phyloP scores from a whole-genome alignment of 2,329 filamentous ascomycete genomes.

The Pestalotiopsis sp. region DNA sequence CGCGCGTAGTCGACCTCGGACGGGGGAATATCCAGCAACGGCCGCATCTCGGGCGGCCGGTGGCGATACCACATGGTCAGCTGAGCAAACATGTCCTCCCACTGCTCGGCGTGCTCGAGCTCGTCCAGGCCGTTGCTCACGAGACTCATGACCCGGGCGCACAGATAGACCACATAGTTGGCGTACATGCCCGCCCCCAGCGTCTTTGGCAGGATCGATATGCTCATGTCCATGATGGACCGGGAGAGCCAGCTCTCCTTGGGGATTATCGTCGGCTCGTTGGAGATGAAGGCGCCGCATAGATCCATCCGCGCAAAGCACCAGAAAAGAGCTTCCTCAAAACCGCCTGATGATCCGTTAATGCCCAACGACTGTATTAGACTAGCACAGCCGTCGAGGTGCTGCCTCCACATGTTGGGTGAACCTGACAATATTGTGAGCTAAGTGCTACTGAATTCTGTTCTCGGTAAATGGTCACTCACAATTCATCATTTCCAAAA shows the following conservation, averaged over 20 bases:
- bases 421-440: slow-evolving; percentile 16
- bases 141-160: slow-evolving; percentile 46
- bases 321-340: slow-evolving; percentile 56
- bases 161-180: slow-evolving; percentile 52
- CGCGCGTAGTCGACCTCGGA: neutral
- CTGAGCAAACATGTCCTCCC: slow-evolving; percentile 41
- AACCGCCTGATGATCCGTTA: slow-evolving; percentile 51
- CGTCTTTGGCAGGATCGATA: slow-evolving; percentile 36
- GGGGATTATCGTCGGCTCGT: slow-evolving; percentile 52
- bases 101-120: slow-evolving; percentile 27
- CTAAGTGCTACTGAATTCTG: neutral
- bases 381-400: slow-evolving; percentile 55
- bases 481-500: slow-evolving; percentile 56
- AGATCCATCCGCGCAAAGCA: slow-evolving; percentile 59
- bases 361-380: slow-evolving; percentile 53
- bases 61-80: slow-evolving; percentile 44
- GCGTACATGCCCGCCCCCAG: slow-evolving; percentile 49
- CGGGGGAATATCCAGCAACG: slow-evolving; percentile 28
- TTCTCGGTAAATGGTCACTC: neutral
- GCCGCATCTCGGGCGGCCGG: slow-evolving; percentile 38
- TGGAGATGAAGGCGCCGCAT: slow-evolving; percentile 55
- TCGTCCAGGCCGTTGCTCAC: slow-evolving; percentile 30
- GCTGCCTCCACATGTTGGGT: slow-evolving; percentile 52
- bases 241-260: slow-evolving; percentile 47
- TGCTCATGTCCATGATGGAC: slow-evolving; percentile 32